A percentile compares a stretch with the other conserved stretches of the same genome.
These are phyloP conservation scores for Colletotrichum sp. DNA, from an alignment of 2,329 filamentous ascomycete genomes.

Conservation along the genomic window DNA sequence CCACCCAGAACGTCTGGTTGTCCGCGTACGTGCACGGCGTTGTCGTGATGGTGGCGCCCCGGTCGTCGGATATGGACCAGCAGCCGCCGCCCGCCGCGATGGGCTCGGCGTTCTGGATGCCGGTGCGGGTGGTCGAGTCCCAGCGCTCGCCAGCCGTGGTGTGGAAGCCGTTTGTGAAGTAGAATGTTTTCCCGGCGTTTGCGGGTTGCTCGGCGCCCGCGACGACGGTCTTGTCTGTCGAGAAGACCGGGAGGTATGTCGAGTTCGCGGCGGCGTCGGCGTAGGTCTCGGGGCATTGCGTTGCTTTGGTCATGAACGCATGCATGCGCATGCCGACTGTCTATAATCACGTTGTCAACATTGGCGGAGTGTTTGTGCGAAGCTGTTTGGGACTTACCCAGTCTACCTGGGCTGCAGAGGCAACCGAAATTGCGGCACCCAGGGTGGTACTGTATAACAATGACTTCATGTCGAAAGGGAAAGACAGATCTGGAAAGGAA, in stretches of 20 bases:
- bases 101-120: neutral
- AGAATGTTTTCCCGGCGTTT: neutral
- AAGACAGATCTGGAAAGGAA: neutral
- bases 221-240: neutral
- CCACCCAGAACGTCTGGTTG: neutral
- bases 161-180: neutral
- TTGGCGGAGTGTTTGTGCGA: neutral
- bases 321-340: neutral
- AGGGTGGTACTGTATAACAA: neutral
- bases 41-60: neutral
- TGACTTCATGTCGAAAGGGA: neutral
- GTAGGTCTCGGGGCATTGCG: neutral
- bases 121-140: neutral
- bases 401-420: neutral
- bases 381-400: neutral
- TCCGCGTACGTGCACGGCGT: neutral
- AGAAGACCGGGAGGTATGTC: neutral
- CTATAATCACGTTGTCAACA: rapidly evolving
- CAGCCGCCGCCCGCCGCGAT: neutral
- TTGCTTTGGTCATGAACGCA: neutral
- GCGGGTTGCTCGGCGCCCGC: neutral
- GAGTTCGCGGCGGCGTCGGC: neutral
- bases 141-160: neutral
- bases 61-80: neutral
- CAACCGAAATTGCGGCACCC: neutral